phyloP scores from a whole-genome alignment of 148 eudicot species.

The Pharnaceum exiguum region DNA sequence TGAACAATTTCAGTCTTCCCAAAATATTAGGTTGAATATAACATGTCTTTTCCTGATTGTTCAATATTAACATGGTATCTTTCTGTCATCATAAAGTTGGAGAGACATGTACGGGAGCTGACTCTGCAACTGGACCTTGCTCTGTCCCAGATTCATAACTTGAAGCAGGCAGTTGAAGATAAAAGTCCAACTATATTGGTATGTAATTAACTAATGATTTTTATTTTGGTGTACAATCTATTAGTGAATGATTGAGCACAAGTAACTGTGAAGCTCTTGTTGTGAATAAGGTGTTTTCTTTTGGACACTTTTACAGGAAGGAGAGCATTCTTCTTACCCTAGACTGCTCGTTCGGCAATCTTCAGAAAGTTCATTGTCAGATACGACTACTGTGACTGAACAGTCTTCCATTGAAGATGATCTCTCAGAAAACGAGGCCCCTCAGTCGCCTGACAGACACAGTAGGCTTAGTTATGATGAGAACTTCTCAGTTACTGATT shows the following conservation, averaged over 20 bases:
- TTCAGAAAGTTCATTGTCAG: conserved; percentile 34
- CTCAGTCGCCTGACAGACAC: conserved; percentile 45
- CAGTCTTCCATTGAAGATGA: conserved; percentile 30
- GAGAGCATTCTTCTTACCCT: conserved; percentile 42
- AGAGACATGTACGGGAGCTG: conserved; percentile 64
- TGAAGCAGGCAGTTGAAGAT: conserved; percentile 45
- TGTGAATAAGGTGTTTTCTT: conserved; percentile 10
- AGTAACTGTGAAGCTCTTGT: neutral
- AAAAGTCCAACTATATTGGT: conserved; percentile 42
- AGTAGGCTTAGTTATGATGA: conserved; percentile 64
- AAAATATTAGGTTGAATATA: neutral
- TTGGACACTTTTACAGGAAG: conserved; percentile 37
- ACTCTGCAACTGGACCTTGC: conserved; percentile 71
- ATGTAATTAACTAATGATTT: no score
- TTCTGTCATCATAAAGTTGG: conserved; percentile 44
- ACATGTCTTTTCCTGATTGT: neutral
- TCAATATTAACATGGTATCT: conserved; percentile 2
- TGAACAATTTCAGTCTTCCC: no score
- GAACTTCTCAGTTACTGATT: conserved; percentile 41
- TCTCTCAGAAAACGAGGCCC: conserved; percentile 30
- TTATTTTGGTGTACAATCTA: no score
- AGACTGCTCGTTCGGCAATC: conserved; percentile 47
- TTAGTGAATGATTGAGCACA: no score
- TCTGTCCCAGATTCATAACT: conserved; percentile 64
- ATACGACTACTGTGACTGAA: conserved; percentile 33